A percentile compares a stretch with the other conserved stretches of the same genome.
Conservation (phyloP, 2,329 filamentous ascomycete species). For the Daldinia sp. region DNA sequence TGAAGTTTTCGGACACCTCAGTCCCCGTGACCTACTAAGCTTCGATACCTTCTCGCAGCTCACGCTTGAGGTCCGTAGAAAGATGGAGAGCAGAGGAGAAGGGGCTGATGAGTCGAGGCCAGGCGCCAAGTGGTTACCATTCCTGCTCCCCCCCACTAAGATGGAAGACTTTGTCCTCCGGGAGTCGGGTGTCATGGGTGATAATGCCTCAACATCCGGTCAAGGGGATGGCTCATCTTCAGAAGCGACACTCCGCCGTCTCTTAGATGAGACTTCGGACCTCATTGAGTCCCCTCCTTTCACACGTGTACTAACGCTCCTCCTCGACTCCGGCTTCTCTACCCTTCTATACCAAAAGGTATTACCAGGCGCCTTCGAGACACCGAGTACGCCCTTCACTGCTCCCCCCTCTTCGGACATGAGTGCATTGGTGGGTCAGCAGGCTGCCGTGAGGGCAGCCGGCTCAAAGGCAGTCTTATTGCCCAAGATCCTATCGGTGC, state of each 20-base stretch:
- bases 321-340: constrained; percentile 89
- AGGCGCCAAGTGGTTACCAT: constrained; percentile 78
- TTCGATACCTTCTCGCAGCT: constrained; percentile 82
- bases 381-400: constrained; percentile 53
- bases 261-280: constrained; percentile 95
- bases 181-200: constrained; percentile 80
- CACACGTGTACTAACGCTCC: constrained; percentile 81
- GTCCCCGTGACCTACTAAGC: constrained; percentile 86
- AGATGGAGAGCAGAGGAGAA: constrained; percentile 74
- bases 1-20: constrained; percentile 87
- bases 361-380: constrained; percentile 79
- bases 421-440: constrained; percentile 14
- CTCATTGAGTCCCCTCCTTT: constrained; percentile 94
- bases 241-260: constrained; percentile 71
- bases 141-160: constrained; percentile 79
- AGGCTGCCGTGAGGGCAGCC: constrained; percentile 33
- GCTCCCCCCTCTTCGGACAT: constrained; percentile 7
- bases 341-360: constrained; percentile 85
- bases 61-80: constrained; percentile 82
- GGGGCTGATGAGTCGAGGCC: constrained; percentile 42
- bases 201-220: constrained; percentile 53
- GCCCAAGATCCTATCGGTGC: constrained; percentile 86
- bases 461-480: constrained; percentile 71
- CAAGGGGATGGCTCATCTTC: constrained; percentile 41
- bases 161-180: constrained; percentile 85